Percentiles rank a stretch among this genome's conserved stretches.
phyloP scores from a whole-genome alignment of 768 basidiomycete genomes.

The Auricularia cornea region DNA sequence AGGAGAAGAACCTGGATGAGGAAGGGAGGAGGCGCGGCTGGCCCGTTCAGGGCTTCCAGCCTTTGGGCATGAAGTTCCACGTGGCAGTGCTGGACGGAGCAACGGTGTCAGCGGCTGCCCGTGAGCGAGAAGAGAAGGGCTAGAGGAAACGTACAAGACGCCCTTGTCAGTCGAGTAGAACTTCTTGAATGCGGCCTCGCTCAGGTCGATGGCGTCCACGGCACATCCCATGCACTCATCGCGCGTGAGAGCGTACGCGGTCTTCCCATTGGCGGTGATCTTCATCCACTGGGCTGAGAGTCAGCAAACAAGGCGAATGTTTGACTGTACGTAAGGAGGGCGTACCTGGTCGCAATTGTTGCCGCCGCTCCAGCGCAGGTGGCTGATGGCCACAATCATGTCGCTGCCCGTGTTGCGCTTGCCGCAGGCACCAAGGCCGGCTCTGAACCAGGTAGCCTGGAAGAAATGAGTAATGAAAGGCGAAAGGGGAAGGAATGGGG shows the following conservation, averaged over 20 bases:
- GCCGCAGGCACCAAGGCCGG: conserved; percentile 57
- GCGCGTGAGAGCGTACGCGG: conserved; percentile 39
- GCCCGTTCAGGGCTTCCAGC: conserved; percentile 32
- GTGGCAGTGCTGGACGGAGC: neutral
- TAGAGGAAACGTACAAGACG: neutral
- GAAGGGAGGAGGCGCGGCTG: neutral
- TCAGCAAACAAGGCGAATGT: neutral
- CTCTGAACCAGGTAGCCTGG: conserved; percentile 58
- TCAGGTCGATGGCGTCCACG: conserved; percentile 37
- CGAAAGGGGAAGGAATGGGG: conserved; percentile 8
- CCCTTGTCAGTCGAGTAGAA: neutral
- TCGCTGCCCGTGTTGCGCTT: conserved; percentile 37
- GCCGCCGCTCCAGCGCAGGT: conserved; percentile 44
- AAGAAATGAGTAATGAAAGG: conserved; percentile 1
- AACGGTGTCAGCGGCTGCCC: neutral
- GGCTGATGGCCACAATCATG: conserved; percentile 55
- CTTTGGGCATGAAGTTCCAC: conserved; percentile 53
- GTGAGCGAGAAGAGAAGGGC: neutral
- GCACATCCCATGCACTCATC: conserved; percentile 56
- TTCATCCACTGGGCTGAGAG: conserved; percentile 40
- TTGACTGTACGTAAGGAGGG: conserved; percentile 2
- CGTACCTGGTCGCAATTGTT: conserved; percentile 52
- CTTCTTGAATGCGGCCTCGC: neutral
- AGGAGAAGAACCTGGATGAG: neutral
- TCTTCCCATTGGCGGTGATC: conserved; percentile 45